Percentiles rank a stretch among this genome's conserved stretches.
phyloP scores from a whole-genome alignment of 345 rosid genomes.

The Salix brachista region DNA sequence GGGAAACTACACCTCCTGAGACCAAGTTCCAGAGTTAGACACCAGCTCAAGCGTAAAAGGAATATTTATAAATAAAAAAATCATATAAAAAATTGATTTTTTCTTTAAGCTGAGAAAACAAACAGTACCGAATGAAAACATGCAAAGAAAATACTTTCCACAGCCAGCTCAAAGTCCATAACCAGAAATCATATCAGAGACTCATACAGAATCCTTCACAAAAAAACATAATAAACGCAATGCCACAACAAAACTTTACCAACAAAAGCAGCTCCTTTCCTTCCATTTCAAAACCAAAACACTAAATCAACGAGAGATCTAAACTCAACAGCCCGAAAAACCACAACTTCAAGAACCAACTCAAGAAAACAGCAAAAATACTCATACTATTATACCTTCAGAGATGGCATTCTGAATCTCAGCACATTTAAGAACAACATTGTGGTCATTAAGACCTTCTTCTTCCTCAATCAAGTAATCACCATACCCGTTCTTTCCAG shows the following conservation, averaged over 20 bases:
- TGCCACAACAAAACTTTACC: not conserved
- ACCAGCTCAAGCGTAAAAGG: no score
- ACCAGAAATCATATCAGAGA: not conserved
- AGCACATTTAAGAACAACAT: slow-evolving; percentile 73
- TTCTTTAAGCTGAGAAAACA: not conserved
- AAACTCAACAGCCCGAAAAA: not conserved
- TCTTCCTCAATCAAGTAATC: slow-evolving; percentile 91
- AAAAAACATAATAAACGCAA: not conserved
- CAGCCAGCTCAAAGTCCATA: not conserved
- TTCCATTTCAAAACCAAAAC: not conserved
- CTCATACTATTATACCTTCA: slow-evolving; percentile 40
- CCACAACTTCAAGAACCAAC: not conserved
- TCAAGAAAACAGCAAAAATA: not conserved
- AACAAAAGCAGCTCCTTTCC: not conserved
- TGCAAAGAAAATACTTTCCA: not conserved
- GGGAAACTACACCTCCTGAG: no score
- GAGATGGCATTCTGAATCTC: slow-evolving; percentile 90
- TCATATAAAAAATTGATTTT: not conserved
- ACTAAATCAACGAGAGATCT: slow-evolving; percentile 3
- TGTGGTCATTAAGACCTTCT: slow-evolving; percentile 80
- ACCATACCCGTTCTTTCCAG: slow-evolving; percentile 43
- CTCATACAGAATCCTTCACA: not conserved
- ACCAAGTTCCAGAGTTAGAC: not conserved
- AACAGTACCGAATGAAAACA: not conserved
- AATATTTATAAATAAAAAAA: not conserved